A percentile compares a stretch with the other conserved stretches of the same genome.
Evolutionary conservation across 2,329 filamentous ascomycete species (phyloP).

Genomic region (Penicillium sp.): DNA sequence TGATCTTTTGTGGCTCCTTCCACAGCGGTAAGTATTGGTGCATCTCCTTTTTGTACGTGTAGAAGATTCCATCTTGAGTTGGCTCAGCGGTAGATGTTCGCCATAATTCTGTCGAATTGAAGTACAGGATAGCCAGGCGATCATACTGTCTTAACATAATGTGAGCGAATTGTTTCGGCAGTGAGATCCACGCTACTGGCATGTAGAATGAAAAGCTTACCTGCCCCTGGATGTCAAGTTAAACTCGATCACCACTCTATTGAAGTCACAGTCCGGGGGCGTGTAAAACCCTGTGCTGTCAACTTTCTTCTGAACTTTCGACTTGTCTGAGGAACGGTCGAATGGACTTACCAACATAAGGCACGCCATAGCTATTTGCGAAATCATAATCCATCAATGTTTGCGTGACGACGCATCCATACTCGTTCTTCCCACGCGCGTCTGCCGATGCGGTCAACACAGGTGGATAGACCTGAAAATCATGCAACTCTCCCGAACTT

Average conservation of each 20-base stretch:
- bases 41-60: not conserved
- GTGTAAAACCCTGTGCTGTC: not conserved
- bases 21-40: not conserved
- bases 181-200: not conserved
- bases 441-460: not conserved
- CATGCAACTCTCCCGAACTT: not conserved
- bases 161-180: not conserved
- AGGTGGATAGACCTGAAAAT: not conserved
- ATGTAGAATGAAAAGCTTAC: not conserved
- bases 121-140: not conserved
- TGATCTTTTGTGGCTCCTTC: conserved; percentile 1
- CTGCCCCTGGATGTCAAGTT: not conserved
- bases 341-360: not conserved
- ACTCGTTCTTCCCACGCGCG: not conserved
- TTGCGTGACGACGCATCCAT: not conserved
- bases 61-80: not conserved
- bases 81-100: not conserved
- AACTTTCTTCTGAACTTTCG: not conserved
- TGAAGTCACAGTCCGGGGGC: not conserved
- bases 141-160: not conserved
- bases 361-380: not conserved
- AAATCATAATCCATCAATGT: not conserved
- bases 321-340: not conserved
- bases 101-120: not conserved
- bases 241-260: not conserved